A percentile compares a stretch with the other conserved stretches of the same genome.
Conservation (phyloP, 2,329 filamentous ascomycete species). For the Fusarium sp. region DNA sequence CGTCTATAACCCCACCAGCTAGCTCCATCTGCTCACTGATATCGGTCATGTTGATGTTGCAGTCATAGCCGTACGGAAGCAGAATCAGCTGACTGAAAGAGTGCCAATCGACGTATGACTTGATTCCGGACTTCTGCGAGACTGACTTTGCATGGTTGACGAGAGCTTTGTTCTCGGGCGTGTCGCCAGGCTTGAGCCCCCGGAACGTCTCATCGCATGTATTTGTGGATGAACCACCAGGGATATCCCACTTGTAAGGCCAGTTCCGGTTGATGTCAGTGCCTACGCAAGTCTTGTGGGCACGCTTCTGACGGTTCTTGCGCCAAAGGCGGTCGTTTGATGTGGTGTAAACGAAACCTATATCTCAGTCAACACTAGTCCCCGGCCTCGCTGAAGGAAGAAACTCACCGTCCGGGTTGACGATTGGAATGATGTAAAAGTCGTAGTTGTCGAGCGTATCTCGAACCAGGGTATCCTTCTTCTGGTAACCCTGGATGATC, state of each 20-base stretch:
- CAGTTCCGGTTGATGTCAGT: conserved; percentile 71
- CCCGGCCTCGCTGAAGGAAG: fast-evolving
- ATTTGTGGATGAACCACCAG: conserved; percentile 62
- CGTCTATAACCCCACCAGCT: conserved; percentile 59
- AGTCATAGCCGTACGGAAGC: conserved; percentile 69
- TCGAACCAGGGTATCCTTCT: conserved; percentile 16
- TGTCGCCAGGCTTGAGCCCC: conserved; percentile 56
- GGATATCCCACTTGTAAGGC: conserved; percentile 64
- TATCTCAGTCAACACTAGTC: fast-evolving
- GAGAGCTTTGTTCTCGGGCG: conserved; percentile 63
- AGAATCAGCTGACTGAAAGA: conserved; percentile 71
- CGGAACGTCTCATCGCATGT: conserved; percentile 63
- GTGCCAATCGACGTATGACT: conserved; percentile 74
- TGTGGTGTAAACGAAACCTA: conserved; percentile 60
- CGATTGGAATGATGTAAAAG: conserved; percentile 72
- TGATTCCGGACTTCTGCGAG: conserved; percentile 57
- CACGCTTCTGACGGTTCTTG: conserved; percentile 64
- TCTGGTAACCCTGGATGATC: conserved; percentile 36
- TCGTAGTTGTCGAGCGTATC: conserved; percentile 68
- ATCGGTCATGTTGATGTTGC: conserved; percentile 58
- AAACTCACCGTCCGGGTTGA: conserved; percentile 67
- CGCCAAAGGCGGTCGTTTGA: conserved; percentile 69
- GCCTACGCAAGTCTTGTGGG: conserved; percentile 58
- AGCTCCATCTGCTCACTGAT: conserved; percentile 61
- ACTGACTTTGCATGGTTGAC: conserved; percentile 48